phyloP scores from a whole-genome alignment of 164 flowering plant genomes.

The Annona cherimola region DNA sequence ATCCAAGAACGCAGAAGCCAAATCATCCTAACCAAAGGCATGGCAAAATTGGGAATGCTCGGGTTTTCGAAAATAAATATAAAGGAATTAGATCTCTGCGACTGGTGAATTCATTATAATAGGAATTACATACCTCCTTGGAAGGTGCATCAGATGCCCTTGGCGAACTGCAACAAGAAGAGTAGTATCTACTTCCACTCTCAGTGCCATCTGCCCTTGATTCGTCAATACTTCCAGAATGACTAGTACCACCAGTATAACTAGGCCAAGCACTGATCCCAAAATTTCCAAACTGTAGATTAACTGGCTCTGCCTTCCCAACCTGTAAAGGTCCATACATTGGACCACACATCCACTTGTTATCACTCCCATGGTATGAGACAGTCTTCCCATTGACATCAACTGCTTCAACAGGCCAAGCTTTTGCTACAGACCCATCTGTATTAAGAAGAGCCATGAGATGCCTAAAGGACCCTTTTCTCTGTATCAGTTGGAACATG shows the following conservation, averaged over 20 bases:
- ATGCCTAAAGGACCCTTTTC: slow-evolving; percentile 77
- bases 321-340: slow-evolving; percentile 67
- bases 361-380: slow-evolving; percentile 29
- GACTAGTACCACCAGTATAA: slow-evolving; percentile 71
- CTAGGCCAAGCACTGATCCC: slow-evolving; percentile 86
- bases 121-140: slow-evolving; percentile 53
- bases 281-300: slow-evolving; percentile 78
- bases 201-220: slow-evolving; percentile 61
- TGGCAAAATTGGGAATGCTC: too few relatives aligned
- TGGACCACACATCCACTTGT: slow-evolving; percentile 40
- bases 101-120: too few relatives aligned
- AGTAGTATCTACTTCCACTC: slow-evolving; percentile 65
- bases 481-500: slow-evolving; percentile 82
- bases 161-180: slow-evolving; percentile 91
- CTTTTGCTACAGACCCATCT: slow-evolving; percentile 87
- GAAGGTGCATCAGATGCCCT: slow-evolving; percentile 69
- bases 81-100: too few relatives aligned
- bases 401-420: slow-evolving; percentile 68
- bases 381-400: slow-evolving; percentile 42
- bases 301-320: slow-evolving; percentile 72
- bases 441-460: slow-evolving; percentile 77
- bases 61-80: too few relatives aligned
- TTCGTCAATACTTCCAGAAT: slow-evolving; percentile 75
- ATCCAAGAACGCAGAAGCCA: too few relatives aligned
- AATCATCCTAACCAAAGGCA: too few relatives aligned